These are phyloP conservation scores for Pichia kudriavzevii DNA, from an alignment of 1,139 yeast species.

Conservation along the genomic window DNA sequence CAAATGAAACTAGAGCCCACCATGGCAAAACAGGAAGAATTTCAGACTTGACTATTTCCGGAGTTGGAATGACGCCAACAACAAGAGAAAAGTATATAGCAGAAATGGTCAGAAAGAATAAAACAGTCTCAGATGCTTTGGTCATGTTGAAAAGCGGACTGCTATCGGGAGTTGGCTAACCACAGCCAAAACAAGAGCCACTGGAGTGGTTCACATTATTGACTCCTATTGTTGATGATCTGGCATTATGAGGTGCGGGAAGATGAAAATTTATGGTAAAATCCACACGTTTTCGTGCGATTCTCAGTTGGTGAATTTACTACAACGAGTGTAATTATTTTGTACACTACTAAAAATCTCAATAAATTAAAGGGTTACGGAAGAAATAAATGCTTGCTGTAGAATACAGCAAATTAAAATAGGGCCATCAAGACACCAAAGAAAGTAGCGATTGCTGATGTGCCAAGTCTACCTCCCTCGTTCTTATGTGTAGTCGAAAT, in stretches of 20 bases:
- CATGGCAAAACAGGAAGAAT: constrained; percentile 63
- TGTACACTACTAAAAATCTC: no score
- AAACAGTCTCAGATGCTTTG: constrained; percentile 57
- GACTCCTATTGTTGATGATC: no score
- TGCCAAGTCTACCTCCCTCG: constrained; percentile 13
- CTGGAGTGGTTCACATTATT: no score
- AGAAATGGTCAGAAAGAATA: constrained; percentile 39
- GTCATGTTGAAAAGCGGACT: constrained; percentile 38
- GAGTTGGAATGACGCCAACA: constrained; percentile 49
- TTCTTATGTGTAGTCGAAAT: constrained; percentile 15
- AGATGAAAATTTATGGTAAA: no score
- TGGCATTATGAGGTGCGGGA: no score
- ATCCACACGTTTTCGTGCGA: no score
- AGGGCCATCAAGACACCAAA: constrained; percentile 13
- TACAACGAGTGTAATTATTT: no score
- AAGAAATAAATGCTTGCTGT: no score
- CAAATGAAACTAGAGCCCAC: constrained; percentile 67
- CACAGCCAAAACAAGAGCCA: neutral
- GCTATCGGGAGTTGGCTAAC: neutral
- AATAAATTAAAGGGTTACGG: no score
- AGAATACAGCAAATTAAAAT: no score
- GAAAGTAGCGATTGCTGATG: constrained; percentile 6
- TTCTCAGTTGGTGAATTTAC: no score
- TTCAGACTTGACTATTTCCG: constrained; percentile 42
- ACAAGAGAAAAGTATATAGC: constrained; percentile 50